phyloP scores from a whole-genome alignment of 1,284 basidiomycete genomes.

The Ceratobasidium sp. region DNA sequence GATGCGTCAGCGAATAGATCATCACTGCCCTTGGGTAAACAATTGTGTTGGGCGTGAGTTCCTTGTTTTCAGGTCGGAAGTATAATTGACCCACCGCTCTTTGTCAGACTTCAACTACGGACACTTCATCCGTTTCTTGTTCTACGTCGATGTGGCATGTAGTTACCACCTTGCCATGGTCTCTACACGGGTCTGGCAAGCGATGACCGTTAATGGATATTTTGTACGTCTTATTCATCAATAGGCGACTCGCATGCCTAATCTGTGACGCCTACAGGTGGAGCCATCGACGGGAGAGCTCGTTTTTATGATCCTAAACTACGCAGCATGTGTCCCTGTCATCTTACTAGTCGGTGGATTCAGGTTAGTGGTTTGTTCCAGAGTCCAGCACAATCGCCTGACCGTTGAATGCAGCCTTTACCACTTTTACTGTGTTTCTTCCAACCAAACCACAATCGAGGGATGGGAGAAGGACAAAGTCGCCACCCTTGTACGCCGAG shows the following conservation, averaged over 20 bases:
- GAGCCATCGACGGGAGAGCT: constrained; percentile 78
- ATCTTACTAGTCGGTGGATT: constrained; percentile 87
- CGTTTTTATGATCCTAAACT: constrained; percentile 89
- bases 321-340: constrained; percentile 86
- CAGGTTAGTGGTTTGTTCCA: constrained; percentile 63
- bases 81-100: background rate
- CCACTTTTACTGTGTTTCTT: constrained; percentile 84
- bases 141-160: constrained; percentile 91
- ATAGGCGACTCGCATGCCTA: constrained; percentile 74
- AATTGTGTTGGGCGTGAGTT: constrained; percentile 83
- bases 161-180: constrained; percentile 86
- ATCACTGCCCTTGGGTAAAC: constrained; percentile 93
- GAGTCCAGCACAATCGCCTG: constrained; percentile 27
- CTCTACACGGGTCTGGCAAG: constrained; percentile 69
- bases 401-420: constrained; percentile 70
- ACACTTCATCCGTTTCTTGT: constrained; percentile 92
- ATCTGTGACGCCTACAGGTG: constrained; percentile 63
- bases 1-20: constrained; percentile 64
- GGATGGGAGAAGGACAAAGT: constrained; percentile 98
- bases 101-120: constrained; percentile 73
- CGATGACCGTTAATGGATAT: constrained; percentile 60
- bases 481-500: constrained; percentile 84
- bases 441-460: constrained; percentile 96
- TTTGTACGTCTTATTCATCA: constrained; percentile 33
- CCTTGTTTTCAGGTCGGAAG: background rate